phyloP scores from a whole-genome alignment of 768 basidiomycete genomes.

The Astraeus odoratus region DNA sequence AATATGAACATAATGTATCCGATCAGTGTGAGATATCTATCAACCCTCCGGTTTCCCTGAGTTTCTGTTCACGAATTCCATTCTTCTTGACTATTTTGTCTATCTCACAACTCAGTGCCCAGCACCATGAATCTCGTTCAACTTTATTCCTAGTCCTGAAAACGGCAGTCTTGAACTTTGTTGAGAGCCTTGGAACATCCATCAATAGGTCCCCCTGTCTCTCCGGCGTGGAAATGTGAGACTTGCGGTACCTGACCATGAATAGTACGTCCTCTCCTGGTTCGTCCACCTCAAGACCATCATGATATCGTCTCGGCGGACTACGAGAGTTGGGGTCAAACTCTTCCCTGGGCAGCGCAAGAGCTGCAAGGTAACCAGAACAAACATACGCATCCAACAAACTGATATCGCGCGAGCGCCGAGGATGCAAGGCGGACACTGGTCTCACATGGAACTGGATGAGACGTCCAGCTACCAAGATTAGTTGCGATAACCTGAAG shows the following conservation, averaged over 20 bases:
- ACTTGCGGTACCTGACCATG: conserved; percentile 63
- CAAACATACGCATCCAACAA: conserved; percentile 74
- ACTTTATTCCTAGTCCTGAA: conserved; percentile 75
- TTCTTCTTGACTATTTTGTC: conserved; percentile 67
- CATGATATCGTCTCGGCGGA: conserved; percentile 72
- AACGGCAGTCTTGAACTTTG: conserved; percentile 54
- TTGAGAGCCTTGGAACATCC: conserved; percentile 44
- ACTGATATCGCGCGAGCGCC: conserved; percentile 47
- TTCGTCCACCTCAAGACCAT: conserved; percentile 86
- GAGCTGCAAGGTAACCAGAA: conserved; percentile 79
- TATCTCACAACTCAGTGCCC: conserved; percentile 87
- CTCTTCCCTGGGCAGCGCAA: conserved; percentile 57
- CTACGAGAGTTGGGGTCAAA: conserved; percentile 45
- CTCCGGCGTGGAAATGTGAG: conserved; percentile 9
- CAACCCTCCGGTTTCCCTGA: conserved; percentile 61
- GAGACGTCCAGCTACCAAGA: conserved; percentile 71
- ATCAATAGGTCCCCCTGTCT: conserved; percentile 8
- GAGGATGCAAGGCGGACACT: conserved; percentile 48
- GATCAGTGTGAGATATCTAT: conserved; percentile 24
- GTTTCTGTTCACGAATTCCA: conserved; percentile 53
- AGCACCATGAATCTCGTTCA: conserved; percentile 93
- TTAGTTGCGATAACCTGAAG: conserved; percentile 58
- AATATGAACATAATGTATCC: no score
- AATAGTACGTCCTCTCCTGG: conserved; percentile 85
- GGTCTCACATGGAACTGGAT: conserved; percentile 64